phyloP scores from a whole-genome alignment of 1,284 basidiomycete species.

The Ganoderma meredithae region DNA sequence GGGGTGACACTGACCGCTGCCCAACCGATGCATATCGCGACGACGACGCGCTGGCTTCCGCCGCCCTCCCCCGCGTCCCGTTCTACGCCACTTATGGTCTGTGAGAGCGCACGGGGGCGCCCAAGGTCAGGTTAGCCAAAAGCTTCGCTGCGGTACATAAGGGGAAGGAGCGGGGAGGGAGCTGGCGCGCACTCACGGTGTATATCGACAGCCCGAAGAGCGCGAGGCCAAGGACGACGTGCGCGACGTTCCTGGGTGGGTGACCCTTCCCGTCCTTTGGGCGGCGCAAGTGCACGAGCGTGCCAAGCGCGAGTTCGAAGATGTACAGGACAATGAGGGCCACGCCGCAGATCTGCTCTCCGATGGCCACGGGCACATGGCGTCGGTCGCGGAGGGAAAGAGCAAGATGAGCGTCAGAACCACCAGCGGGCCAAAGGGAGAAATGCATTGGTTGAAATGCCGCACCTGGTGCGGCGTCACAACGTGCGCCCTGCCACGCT shows the following conservation, averaged over 20 bases:
- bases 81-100: conserved; percentile 26
- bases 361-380: not conserved
- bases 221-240: conserved; percentile 54
- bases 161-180: not conserved
- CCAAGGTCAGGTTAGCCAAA: conserved; percentile 3
- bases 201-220: conserved; percentile 55
- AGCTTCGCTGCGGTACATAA: not conserved
- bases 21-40: conserved; percentile 25
- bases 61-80: conserved; percentile 17
- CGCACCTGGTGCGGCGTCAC: conserved; percentile 59
- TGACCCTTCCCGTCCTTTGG: conserved; percentile 46
- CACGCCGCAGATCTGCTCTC: conserved; percentile 57
- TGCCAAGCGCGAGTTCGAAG: conserved; percentile 61
- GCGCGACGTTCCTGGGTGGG: conserved; percentile 58
- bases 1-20: conserved; percentile 25
- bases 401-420: conserved; percentile 9
- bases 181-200: conserved; percentile 46
- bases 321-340: conserved; percentile 62
- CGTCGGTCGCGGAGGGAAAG: not conserved
- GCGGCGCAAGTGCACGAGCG: conserved; percentile 57
- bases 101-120: not conserved
- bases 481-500: conserved; percentile 52
- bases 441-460: conserved; percentile 3
- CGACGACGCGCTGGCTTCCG: conserved; percentile 13
- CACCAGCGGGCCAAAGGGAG: not conserved